phyloP scores from a whole-genome alignment of 1,139 yeast genomes.

The Geotrichum macrosporum region DNA sequence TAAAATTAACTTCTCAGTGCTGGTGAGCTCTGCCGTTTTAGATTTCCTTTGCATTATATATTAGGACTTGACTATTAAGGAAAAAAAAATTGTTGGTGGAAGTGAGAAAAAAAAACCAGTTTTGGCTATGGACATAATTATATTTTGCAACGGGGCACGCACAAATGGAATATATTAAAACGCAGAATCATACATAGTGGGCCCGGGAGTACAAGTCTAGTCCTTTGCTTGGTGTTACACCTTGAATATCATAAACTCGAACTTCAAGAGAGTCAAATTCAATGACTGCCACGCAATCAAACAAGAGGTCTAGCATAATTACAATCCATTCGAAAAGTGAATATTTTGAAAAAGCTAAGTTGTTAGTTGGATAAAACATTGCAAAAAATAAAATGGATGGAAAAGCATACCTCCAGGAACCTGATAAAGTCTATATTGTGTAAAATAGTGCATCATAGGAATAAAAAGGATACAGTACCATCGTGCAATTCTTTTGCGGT shows the following conservation, averaged over 20 bases:
- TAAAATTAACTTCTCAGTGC: slow-evolving; percentile 6
- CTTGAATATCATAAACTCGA: slow-evolving; percentile 7
- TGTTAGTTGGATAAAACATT: neutral
- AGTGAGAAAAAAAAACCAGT: neutral
- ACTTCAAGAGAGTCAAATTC: slow-evolving; percentile 19
- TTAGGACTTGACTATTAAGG: neutral
- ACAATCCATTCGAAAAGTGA: slow-evolving; percentile 80
- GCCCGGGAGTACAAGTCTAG: slow-evolving; percentile 2
- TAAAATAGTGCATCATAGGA: slow-evolving; percentile 71
- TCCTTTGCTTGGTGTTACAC: neutral
- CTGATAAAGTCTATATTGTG: slow-evolving; percentile 72
- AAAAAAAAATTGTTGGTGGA: neutral
- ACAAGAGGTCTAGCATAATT: slow-evolving; percentile 63
- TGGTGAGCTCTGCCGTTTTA: slow-evolving; percentile 2
- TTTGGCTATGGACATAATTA: neutral
- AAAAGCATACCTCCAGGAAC: slow-evolving; percentile 52
- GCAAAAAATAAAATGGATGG: too few relatives aligned
- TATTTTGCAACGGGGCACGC: too few relatives aligned
- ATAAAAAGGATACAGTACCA: slow-evolving; percentile 57
- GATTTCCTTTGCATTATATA: slow-evolving; percentile 4
- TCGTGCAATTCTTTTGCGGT: slow-evolving; percentile 41
- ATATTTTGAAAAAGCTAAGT: slow-evolving; percentile 62
- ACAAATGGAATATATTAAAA: too few relatives aligned
- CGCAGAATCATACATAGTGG: slow-evolving; percentile 4
- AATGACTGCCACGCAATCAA: slow-evolving; percentile 44